phyloP scores from a whole-genome alignment of 345 rosid genomes.

The Adansonia digitata region DNA sequence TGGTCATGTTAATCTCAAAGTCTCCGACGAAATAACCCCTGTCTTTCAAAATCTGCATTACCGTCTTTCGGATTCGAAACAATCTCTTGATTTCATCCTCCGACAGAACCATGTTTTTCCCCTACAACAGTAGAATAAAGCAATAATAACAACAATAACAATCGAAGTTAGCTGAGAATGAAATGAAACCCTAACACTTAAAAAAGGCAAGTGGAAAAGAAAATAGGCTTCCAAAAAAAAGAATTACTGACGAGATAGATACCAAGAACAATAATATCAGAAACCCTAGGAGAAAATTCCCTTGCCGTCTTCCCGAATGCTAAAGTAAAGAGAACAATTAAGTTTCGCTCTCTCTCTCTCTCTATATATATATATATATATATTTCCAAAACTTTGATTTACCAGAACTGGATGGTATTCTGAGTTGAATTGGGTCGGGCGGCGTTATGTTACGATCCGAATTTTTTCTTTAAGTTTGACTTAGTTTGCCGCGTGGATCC shows the following conservation, averaged over 20 bases:
- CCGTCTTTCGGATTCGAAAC: constrained; percentile 55
- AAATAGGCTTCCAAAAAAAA: not conserved
- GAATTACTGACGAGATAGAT: not conserved
- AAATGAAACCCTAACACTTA: not conserved
- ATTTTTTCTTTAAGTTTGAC: too few relatives aligned
- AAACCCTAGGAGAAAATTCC: not conserved
- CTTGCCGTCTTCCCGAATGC: not conserved
- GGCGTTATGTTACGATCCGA: too few relatives aligned
- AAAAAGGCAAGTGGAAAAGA: not conserved
- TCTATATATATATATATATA: too few relatives aligned
- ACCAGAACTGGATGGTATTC: too few relatives aligned
- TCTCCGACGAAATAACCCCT: constrained; percentile 68
- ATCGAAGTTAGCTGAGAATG: not conserved
- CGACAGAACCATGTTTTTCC: constrained; percentile 45
- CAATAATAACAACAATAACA: not conserved
- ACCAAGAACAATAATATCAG: not conserved
- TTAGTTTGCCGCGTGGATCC: too few relatives aligned
- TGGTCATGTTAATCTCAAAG: constrained; percentile 49
- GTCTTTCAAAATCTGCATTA: constrained; percentile 80
- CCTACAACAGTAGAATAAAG: not conserved
- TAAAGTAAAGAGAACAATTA: too few relatives aligned
- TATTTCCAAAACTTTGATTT: too few relatives aligned
- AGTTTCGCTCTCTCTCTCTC: too few relatives aligned
- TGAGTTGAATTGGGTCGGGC: too few relatives aligned
- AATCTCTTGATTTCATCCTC: constrained; percentile 69